A percentile compares a stretch with the other conserved stretches of the same genome.
Conservation (phyloP, 169 alveolate genomes). For the Cryptosporidium ryanae region DNA sequence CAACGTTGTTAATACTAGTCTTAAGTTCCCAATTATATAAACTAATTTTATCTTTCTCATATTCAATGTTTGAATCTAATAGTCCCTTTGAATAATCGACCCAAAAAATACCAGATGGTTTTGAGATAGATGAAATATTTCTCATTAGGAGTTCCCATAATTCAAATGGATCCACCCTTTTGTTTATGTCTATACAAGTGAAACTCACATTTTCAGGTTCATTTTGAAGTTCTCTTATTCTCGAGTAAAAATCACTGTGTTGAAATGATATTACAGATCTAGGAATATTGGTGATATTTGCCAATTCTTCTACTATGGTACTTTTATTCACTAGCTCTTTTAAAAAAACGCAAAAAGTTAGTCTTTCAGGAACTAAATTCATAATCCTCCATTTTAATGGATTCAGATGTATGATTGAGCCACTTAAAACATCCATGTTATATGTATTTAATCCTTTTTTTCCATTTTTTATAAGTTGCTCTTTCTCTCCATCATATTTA, state of each 20-base stretch:
- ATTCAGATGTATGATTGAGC: slow-evolving; percentile 41
- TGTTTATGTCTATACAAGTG: slow-evolving; percentile 1
- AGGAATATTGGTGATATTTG: slow-evolving; percentile 12
- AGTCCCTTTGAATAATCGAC: neutral
- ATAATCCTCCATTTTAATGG: slow-evolving; percentile 55
- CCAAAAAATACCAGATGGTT: slow-evolving; percentile 16
- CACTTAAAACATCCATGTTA: slow-evolving; percentile 30
- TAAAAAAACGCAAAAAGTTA: slow-evolving; percentile 22
- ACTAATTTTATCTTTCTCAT: neutral
- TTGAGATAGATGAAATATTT: slow-evolving; percentile 3
- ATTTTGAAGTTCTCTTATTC: neutral
- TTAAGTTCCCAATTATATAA: slow-evolving; percentile 9
- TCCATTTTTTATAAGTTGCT: neutral
- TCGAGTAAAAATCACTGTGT: neutral
- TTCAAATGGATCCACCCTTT: slow-evolving; percentile 54
- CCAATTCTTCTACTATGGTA: slow-evolving; percentile 3
- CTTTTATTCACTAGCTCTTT: neutral
- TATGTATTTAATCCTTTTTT: neutral
- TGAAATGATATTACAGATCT: neutral
- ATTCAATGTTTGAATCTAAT: neutral
- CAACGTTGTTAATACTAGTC: neutral
- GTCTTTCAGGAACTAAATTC: slow-evolving; percentile 30
- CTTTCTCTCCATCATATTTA: too few relatives aligned
- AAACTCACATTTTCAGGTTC: neutral
- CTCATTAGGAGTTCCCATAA: slow-evolving; percentile 39